Evolutionary conservation across 2,329 filamentous ascomycete genomes (phyloP), one percentile per base, ranked within the genome.

Genomic region (Fusarium graminum): DNA sequence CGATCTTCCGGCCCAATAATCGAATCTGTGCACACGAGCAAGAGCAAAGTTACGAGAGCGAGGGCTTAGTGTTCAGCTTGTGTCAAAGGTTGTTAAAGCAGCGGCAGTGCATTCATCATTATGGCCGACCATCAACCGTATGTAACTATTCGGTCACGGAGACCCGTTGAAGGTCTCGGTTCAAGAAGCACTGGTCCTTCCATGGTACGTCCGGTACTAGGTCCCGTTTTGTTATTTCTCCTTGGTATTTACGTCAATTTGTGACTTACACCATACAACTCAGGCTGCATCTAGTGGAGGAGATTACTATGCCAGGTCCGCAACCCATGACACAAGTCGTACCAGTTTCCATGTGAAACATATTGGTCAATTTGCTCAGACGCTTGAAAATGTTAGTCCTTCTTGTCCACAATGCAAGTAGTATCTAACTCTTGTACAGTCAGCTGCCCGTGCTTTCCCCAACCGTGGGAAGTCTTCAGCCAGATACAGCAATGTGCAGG

Each of bases 341-440:
- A 83, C 86, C 5, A 86, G 78, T 76, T 87, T 85, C 63, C 85
- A 87, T 73, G 80, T 87, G 50, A 86, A 86, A 74, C 80, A 86
- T 59, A 78, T 87, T 40, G 80, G 82, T 46, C 80, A 82, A 55
- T 87, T 87, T 69, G 85, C 84, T 19, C 79, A 81, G 69, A 82
- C 81, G 30, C 79, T 87, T 26, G 82, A 87, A 78, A 82, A 86
- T 59, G 84, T 85, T 74, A 61, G 83, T 80, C 56, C 38, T 26
- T 30, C 12, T 26, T 32, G 29, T 52, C 54, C 25, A 25, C 49
- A 30, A 45, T 19, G 22, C 17, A 7, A 17, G 4, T 32, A 34
- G 11, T 17, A 26, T 50, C 64, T 64, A 55, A 44, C 26, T 44
- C 32, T 28, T 42, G 25, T 43, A 26, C 68, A 86, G 84, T 87